Evolutionary conservation across 352 stramenopile genomes (phyloP), one percentile per base, ranked within the genome.

Genomic region (Globisporangium alternatum): DNA sequence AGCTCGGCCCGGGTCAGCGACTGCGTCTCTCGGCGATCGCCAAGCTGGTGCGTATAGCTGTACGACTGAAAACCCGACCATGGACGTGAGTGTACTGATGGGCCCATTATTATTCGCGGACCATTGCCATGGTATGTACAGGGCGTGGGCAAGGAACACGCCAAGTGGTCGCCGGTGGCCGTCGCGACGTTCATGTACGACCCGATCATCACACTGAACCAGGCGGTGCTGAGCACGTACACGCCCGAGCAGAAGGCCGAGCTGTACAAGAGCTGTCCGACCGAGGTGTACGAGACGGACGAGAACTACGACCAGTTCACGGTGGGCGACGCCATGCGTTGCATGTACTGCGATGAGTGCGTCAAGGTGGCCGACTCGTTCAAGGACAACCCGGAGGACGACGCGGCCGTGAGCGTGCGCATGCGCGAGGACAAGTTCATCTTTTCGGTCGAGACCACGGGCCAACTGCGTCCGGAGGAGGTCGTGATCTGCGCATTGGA

Each of bases 81-180:
- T 37, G 4, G 6, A 52, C 44, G 17, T 6, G 25, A 15, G 7
- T 31, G 51, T 25, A 25, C 7, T 30, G 47, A 44, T 41, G 59
- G 41, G 19, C 12, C 28, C 4, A n/a, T n/a, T n/a, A 45, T 28
- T 35, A 2, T 45, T 15, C 21, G 45, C 66, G 39, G 3, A n/a
- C 12, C 10, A 44, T 48, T n/a, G 31, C 12, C 12, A 12, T 47
- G 4, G 10, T 8, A 22, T 56, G 22, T 5, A 6, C 86, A 97
- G 86, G 96, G 97, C 8, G 97, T 98, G 44, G 90, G 86, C 70
- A 99, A 99, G 76, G 96, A 98, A 74, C 97, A 99, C 72, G 93
- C 96, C 66, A 99, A 99, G 84, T 99, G 96, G 96, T 98, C 85
- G 43, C 96, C 97, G 2, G 96, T 99, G 45, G 93, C 91, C 0